Base-by-base conservation (phyloP, 2,329 filamentous ascomycete species). In the Fusarium devonianum region DNA sequence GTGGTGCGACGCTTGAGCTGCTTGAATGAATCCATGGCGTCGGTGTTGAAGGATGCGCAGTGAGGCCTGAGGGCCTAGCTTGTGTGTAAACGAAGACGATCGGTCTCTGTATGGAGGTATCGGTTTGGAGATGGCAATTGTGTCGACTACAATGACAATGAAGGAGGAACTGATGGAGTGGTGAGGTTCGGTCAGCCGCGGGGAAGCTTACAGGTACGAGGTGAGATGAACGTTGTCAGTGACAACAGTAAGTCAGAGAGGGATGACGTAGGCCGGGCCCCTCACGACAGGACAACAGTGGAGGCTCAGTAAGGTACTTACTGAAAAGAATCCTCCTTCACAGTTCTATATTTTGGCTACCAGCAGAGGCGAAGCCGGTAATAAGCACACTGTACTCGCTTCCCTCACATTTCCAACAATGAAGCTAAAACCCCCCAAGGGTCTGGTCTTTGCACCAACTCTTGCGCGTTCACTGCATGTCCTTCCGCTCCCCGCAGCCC, bases 1-100 rank as follows among this genome's bases (percentile, higher is more conserved):
- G 78, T 79, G 21, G 80, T 78, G 55, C 80, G 81, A 66, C 80
- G 81, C 69, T 78, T 79, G 51, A 84, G 73, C 58, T 75, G 68
- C 32, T 72, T 70, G 63, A 84, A 80, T 37, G 78, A 77, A 56
- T 83, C 80, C 80, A 65, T 65, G 43, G 33, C 43, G 46, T 22
- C 34, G 51, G 29, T 29, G 38, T 35, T 23, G 41, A 28, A 23
- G 21, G 30, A 16, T 38, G 19, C 33, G 26, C 26, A 30, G 40
- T 40, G 28, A 32, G 56, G 47, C 56, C 48, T 25, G 35, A 34
- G 52, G 51, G 43, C 43, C 56, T 42, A 32, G 32, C 12, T 48
- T 40, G 14, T n/a, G 34, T 32, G 19, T 23, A 32, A 44, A 26
- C 21, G 26, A 32, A 30, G n/a, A 25, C 29, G 33, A 18, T 46